Conservation (phyloP, 139 green algal genomes). For the Micractinium sp. region DNA sequence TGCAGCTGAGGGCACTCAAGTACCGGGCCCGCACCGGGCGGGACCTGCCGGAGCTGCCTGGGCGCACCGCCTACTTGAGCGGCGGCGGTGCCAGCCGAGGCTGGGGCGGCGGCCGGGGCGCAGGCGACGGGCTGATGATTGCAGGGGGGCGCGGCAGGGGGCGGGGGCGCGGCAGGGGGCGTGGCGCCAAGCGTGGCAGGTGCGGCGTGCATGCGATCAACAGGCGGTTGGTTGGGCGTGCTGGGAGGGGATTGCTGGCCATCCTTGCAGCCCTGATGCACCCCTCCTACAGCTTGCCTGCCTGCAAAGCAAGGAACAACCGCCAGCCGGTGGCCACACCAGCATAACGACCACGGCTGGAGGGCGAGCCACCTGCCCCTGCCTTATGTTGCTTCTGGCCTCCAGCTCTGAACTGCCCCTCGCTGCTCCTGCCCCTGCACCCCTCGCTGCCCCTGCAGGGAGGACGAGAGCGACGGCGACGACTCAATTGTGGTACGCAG, state of each 20-base stretch:
- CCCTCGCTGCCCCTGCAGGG: neutral
- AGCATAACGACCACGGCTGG: too few relatives aligned
- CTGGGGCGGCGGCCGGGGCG: neutral
- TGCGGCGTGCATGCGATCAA: neutral
- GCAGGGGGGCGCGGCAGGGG: neutral
- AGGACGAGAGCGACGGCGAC: slow-evolving; percentile 27
- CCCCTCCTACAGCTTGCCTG: too few relatives aligned
- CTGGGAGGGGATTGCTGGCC: too few relatives aligned
- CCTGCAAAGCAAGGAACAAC: too few relatives aligned
- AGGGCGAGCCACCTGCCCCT: too few relatives aligned
- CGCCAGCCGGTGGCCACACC: too few relatives aligned
- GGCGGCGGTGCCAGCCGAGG: neutral
- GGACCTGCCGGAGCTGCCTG: neutral
- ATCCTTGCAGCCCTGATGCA: too few relatives aligned
- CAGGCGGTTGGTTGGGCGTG: too few relatives aligned
- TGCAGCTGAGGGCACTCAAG: slow-evolving; percentile 27
- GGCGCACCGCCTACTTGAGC: neutral
- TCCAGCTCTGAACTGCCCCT: neutral
- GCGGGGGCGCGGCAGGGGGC: neutral
- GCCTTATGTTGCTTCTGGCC: too few relatives aligned
- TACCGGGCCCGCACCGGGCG: neutral
- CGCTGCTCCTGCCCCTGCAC: neutral
- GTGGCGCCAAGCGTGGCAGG: slow-evolving; percentile 14
- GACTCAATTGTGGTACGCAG: slow-evolving; percentile 27
- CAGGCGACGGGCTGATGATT: neutral